Percentiles rank a stretch among this genome's conserved stretches.
Conservation (phyloP, 805 yeast genomes). For the Alloascoidea hylecoeti region DNA sequence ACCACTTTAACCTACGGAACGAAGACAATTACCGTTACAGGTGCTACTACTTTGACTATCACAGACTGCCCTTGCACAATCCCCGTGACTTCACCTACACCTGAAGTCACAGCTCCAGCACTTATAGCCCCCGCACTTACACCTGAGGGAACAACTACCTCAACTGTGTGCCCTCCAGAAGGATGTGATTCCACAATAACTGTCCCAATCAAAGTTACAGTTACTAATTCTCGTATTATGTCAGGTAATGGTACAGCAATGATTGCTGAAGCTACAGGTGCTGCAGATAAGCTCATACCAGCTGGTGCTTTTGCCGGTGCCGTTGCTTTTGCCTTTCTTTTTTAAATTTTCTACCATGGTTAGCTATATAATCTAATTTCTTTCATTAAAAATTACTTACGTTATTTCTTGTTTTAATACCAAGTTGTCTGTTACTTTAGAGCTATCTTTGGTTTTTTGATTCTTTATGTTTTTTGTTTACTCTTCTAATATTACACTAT, state of each 20-base stretch:
- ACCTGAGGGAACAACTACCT: background rate
- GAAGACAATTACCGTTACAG: slow-evolving; percentile 48
- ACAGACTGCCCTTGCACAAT: slow-evolving; percentile 58
- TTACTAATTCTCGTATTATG: background rate
- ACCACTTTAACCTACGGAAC: too few species aligned
- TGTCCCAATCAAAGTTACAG: background rate
- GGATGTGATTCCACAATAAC: background rate
- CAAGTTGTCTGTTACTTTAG: too few species aligned
- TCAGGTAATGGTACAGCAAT: background rate
- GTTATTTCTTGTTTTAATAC: too few species aligned
- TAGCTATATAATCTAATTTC: too few species aligned
- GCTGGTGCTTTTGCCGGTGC: slow-evolving; percentile 1
- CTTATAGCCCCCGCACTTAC: background rate
- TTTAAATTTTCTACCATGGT: too few species aligned
- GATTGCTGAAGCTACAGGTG: background rate
- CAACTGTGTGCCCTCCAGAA: background rate
- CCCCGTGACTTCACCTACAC: slow-evolving; percentile 13
- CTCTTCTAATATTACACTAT: too few species aligned
- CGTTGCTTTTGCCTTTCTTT: slow-evolving; percentile 1
- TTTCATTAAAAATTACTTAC: too few species aligned
- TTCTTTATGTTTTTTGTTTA: too few species aligned
- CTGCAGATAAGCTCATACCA: background rate
- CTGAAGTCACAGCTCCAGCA: background rate
- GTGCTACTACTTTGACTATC: slow-evolving; percentile 53
- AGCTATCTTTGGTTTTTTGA: too few species aligned